A percentile compares a stretch with the other conserved stretches of the same genome.
Evolutionary conservation across 2,329 filamentous ascomycete species (phyloP).

Genomic region (Lanzia echinophila): DNA sequence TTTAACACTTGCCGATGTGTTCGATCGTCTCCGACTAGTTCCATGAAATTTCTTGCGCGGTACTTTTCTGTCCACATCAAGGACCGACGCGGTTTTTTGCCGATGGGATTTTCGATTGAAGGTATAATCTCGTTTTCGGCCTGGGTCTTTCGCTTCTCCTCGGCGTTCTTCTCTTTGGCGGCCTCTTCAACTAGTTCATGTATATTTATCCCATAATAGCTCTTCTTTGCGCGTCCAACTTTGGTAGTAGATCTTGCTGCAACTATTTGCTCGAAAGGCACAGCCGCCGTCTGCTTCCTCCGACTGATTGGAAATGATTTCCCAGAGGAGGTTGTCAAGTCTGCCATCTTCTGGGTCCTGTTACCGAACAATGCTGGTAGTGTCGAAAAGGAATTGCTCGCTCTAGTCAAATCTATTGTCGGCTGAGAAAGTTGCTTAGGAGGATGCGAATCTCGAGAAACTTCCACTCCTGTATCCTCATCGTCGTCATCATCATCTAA

Average conservation of each 20-base stretch:
- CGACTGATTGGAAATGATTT: constrained; percentile 48
- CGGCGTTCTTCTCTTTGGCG: constrained; percentile 38
- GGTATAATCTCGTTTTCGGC: constrained; percentile 31
- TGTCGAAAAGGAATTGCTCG: neutral
- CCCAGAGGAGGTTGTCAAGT: constrained; percentile 37
- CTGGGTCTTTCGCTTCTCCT: constrained; percentile 37
- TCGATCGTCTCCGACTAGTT: constrained; percentile 88
- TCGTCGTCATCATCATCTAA: constrained; percentile 13
- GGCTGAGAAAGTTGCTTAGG: neutral
- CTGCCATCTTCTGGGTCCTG: constrained; percentile 13
- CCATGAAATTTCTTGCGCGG: constrained; percentile 82
- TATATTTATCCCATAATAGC: constrained; percentile 91
- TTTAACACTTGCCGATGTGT: constrained; percentile 85
- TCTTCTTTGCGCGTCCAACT: constrained; percentile 61
- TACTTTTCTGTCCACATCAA: constrained; percentile 97
- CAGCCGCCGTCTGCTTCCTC: constrained; percentile 39
- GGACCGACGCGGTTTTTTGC: constrained; percentile 33
- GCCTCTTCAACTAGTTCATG: constrained; percentile 73
- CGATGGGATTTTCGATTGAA: constrained; percentile 34
- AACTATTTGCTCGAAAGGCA: constrained; percentile 61
- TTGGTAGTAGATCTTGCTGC: constrained; percentile 60
- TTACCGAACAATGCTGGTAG: constrained; percentile 22
- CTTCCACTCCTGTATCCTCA: constrained; percentile 3
- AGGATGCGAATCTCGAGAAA: neutral
- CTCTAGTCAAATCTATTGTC: neutral